Evolutionary conservation across 306 rosid species (phyloP).

Genomic region (Leucaena leucocephala): DNA sequence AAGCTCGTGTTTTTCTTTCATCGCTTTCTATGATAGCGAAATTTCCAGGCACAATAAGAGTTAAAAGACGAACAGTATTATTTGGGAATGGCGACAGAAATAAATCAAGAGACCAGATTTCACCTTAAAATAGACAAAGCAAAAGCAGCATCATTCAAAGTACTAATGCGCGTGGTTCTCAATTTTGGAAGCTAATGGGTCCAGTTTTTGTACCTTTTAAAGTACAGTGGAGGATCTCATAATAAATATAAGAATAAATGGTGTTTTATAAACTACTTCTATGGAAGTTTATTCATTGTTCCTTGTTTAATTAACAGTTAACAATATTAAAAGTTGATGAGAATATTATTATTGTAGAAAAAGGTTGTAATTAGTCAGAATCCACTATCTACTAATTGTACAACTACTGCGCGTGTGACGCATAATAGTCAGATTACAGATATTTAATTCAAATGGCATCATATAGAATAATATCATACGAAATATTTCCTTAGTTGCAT

Average conservation of each 20-base stretch:
- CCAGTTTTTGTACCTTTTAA: constrained; percentile 20
- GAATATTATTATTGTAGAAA: constrained; percentile 2
- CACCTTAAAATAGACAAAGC: constrained; percentile 15
- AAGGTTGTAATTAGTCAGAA: constrained; percentile 25
- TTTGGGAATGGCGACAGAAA: constrained; percentile 12
- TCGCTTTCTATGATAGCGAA: constrained; percentile 14
- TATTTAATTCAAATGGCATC: background rate
- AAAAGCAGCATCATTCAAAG: background rate
- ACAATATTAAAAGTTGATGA: background rate
- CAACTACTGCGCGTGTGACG: constrained; percentile 18
- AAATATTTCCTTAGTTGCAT: constrained; percentile 24
- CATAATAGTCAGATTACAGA: background rate
- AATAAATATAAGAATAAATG: background rate
- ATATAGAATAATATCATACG: background rate
- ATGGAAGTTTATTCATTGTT: background rate
- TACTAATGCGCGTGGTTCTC: background rate
- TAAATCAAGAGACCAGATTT: background rate
- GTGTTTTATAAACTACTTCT: constrained; percentile 20
- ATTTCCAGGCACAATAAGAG: constrained; percentile 17
- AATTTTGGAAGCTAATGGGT: constrained; percentile 26
- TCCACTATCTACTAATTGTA: constrained; percentile 18
- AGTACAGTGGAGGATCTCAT: constrained; percentile 25
- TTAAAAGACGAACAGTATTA: constrained; percentile 20
- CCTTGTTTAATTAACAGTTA: constrained; percentile 26
- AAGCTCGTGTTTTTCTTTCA: background rate